phyloP scores from a whole-genome alignment of 768 basidiomycete species.

The Cubamyces lactineus region DNA sequence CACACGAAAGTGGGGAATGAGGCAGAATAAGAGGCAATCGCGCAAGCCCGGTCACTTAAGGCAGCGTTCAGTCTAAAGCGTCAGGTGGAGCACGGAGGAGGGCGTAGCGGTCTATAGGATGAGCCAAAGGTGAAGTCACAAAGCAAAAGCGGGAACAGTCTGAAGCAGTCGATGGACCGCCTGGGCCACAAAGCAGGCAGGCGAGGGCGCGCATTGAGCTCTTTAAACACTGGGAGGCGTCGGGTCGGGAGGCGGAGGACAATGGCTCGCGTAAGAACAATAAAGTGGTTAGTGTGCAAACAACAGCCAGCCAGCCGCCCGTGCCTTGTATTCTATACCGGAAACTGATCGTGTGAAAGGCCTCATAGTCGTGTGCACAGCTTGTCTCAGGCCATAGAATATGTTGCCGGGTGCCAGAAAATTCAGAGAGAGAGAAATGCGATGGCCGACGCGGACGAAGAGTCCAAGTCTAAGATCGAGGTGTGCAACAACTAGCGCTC shows the following conservation, averaged over 20 bases:
- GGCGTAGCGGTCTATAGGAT: conserved; percentile 13
- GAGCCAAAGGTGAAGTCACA: background rate
- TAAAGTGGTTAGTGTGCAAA: conserved; percentile 15
- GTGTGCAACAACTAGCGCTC: too few species aligned
- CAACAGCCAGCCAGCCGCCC: conserved; percentile 9
- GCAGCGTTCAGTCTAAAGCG: background rate
- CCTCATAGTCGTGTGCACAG: background rate
- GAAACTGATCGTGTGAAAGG: too few species aligned
- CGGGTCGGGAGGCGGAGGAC: conserved; percentile 14
- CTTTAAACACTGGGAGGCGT: conserved; percentile 14
- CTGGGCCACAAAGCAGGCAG: conserved; percentile 23
- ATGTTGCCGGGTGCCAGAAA: too few species aligned
- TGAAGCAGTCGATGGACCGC: conserved; percentile 29
- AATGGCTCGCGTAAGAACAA: conserved; percentile 24
- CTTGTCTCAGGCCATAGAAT: background rate
- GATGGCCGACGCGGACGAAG: too few species aligned
- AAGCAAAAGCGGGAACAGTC: conserved; percentile 13
- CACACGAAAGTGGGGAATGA: background rate
- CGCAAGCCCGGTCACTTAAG: conserved; percentile 7
- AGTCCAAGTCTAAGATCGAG: too few species aligned
- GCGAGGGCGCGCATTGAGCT: conserved; percentile 1
- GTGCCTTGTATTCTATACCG: conserved; percentile 12
- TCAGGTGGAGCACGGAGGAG: background rate
- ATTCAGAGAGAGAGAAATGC: too few species aligned
- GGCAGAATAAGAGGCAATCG: conserved; percentile 5